Evolutionary conservation across 2,329 filamentous ascomycete species (phyloP).

Genomic region (Chaetomium globosum): DNA sequence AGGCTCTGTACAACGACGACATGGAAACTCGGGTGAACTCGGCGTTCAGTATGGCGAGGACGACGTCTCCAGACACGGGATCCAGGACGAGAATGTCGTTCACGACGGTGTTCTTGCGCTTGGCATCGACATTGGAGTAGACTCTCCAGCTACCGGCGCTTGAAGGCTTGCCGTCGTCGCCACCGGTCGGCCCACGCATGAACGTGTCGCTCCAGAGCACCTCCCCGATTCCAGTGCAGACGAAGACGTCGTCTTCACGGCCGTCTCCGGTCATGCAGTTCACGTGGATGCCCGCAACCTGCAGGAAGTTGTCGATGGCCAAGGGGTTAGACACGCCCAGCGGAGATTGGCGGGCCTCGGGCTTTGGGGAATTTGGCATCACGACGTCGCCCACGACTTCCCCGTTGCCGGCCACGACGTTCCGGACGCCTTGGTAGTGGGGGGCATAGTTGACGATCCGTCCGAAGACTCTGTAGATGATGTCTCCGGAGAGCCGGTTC

Average conservation of each 20-base stretch:
- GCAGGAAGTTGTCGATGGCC: constrained; percentile 4
- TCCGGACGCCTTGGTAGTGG: neutral
- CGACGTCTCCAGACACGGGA: neutral
- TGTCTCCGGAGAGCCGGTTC: neutral
- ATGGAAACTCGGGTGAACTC: neutral
- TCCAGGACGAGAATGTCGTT: constrained; percentile 6
- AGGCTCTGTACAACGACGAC: neutral
- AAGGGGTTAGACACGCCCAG: neutral
- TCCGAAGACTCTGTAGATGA: neutral
- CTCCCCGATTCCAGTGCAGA: constrained; percentile 1
- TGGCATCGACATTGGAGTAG: neutral
- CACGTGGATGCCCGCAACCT: constrained; percentile 9
- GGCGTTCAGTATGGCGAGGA: neutral
- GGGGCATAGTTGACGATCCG: neutral
- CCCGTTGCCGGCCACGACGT: neutral
- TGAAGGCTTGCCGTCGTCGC: neutral
- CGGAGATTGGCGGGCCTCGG: neutral
- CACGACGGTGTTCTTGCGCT: constrained; percentile 1
- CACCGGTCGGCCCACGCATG: neutral
- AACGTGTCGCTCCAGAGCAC: neutral
- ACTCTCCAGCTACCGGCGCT: neutral
- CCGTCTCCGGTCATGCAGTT: neutral
- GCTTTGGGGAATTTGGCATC: neutral
- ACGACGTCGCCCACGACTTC: neutral
- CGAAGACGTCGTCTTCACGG: neutral